Conservation (phyloP, 1,284 basidiomycete genomes). For the Paramarasmius palmivorus region DNA sequence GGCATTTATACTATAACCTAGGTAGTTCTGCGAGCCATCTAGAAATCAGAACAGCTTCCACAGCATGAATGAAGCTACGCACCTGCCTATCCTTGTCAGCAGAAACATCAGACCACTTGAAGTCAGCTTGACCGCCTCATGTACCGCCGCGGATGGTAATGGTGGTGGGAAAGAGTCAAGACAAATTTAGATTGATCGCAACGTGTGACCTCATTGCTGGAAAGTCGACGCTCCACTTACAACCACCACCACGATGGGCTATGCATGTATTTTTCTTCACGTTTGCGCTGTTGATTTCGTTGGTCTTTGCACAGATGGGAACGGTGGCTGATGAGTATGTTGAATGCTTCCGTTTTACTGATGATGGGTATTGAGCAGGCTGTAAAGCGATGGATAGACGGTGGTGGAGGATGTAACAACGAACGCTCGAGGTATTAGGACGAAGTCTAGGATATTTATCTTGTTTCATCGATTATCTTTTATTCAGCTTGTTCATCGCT, state of each 20-base stretch:
- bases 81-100: slow-evolving; percentile 92
- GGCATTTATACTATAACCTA: slow-evolving; percentile 90
- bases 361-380: slow-evolving; percentile 6
- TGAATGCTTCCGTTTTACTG: background rate
- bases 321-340: slow-evolving; percentile 48
- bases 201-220: background rate
- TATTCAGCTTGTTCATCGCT: slow-evolving; percentile 19
- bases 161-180: slow-evolving; percentile 39
- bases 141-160: slow-evolving; percentile 83
- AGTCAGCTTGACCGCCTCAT: slow-evolving; percentile 86
- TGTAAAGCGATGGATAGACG: slow-evolving; percentile 49
- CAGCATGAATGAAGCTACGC: slow-evolving; percentile 19
- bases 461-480: slow-evolving; percentile 7
- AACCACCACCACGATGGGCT: background rate
- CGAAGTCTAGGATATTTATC: slow-evolving; percentile 49
- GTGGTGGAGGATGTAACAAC: slow-evolving; percentile 53
- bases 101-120: slow-evolving; percentile 89
- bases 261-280: slow-evolving; percentile 15
- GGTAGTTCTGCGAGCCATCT: too few species aligned
- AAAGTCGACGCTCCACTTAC: background rate
- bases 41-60: too few species aligned
- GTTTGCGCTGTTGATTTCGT: slow-evolving; percentile 29
- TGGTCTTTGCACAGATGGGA: slow-evolving; percentile 44
- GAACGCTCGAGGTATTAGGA: slow-evolving; percentile 40
- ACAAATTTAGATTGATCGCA: background rate